Evolutionary conservation across 441 rosid genomes (phyloP).

Genomic region (Pelargonium cotyledonis): DNA sequence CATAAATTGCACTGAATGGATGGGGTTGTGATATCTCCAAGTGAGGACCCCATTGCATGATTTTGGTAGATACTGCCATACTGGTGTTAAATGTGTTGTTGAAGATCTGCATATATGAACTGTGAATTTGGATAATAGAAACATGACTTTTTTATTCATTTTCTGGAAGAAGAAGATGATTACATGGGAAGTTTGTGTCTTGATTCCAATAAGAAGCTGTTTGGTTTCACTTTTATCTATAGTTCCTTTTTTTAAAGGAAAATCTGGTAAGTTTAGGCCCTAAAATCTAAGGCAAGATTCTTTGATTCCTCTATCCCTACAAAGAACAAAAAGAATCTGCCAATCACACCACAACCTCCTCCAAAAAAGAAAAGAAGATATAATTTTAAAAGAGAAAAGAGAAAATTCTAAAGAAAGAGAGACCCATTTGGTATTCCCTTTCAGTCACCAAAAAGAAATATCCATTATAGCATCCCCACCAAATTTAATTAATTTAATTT

Average conservation of each 20-base stretch:
- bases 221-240: conserved; percentile 23
- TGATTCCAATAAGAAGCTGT: conserved; percentile 18
- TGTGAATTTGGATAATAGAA: too few relatives aligned
- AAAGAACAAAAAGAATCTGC: conserved; percentile 82
- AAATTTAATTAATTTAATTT: neutral
- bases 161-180: neutral
- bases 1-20: too few relatives aligned
- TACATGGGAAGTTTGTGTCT: conserved; percentile 4
- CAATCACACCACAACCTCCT: conserved; percentile 40
- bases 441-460: conserved; percentile 3
- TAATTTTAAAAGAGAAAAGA: neutral
- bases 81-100: too few relatives aligned
- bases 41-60: too few relatives aligned
- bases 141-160: too few relatives aligned
- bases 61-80: too few relatives aligned
- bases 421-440: conserved; percentile 3
- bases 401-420: neutral
- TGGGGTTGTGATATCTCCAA: too few relatives aligned
- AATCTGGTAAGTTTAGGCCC: conserved; percentile 27
- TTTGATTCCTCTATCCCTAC: conserved; percentile 59
- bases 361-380: neutral
- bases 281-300: conserved; percentile 56
- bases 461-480: conserved; percentile 17
- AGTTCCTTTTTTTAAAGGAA: conserved; percentile 20
- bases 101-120: too few relatives aligned